These are phyloP conservation scores for Vitis rupestris DNA, from an alignment of 164 flowering plant species.

Conservation along the genomic window DNA sequence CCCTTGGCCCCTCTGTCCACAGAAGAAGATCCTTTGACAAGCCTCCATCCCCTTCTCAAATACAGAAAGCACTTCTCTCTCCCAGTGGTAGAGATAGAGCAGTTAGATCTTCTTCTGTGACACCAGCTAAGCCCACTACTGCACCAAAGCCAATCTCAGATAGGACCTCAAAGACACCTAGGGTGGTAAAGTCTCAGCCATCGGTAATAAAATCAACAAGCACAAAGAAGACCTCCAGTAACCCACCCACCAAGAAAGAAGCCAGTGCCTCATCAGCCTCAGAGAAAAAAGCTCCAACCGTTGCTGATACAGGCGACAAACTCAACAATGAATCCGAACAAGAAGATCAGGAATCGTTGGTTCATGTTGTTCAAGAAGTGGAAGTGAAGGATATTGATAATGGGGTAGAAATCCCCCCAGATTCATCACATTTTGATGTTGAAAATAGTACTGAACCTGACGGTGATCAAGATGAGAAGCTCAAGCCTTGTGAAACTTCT, in stretches of 20 bases:
- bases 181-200: constrained; percentile 16
- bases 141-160: constrained; percentile 19
- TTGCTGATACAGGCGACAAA: constrained; percentile 1
- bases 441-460: constrained; percentile 1
- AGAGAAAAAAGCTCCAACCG: not conserved
- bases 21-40: constrained; percentile 46
- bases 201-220: constrained; percentile 6
- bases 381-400: constrained; percentile 6
- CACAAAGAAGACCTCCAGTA: constrained; percentile 13
- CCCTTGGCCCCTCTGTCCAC: constrained; percentile 7
- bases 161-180: constrained; percentile 12
- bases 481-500: constrained; percentile 6
- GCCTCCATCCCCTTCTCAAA: constrained; percentile 27
- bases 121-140: constrained; percentile 6
- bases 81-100: constrained; percentile 19
- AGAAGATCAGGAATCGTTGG: constrained; percentile 15
- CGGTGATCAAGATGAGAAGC: constrained; percentile 9
- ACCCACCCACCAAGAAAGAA: constrained; percentile 2
- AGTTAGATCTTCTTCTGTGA: constrained; percentile 14
- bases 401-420: constrained; percentile 9
- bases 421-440: not conserved
- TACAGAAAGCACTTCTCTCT: constrained; percentile 6
- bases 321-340: not conserved
- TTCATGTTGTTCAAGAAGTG: constrained; percentile 16
- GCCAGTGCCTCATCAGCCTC: constrained; percentile 4